Conservation (phyloP, 2,329 filamentous ascomycete species). For the Colletotrichum phormii region DNA sequence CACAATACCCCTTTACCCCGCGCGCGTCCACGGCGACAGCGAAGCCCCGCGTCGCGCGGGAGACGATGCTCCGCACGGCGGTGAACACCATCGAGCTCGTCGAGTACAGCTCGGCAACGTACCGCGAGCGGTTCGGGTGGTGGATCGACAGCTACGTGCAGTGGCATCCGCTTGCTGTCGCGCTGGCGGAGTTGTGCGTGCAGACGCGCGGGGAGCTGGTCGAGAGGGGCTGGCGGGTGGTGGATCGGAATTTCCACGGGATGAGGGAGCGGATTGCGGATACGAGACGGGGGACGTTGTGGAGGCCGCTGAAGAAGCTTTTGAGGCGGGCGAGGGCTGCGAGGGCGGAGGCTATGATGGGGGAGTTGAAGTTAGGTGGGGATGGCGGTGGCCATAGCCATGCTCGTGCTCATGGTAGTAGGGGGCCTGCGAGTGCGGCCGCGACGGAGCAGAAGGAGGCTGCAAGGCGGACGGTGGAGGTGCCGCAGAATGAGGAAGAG, state of each 20-base stretch:
- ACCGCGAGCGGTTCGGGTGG: conserved; percentile 56
- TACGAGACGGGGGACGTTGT: conserved; percentile 60
- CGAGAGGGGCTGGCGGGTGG: conserved; percentile 60
- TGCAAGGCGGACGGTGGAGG: background rate
- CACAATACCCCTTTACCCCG: conserved; percentile 57
- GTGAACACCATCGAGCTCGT: conserved; percentile 58
- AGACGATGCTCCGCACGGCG: conserved; percentile 59
- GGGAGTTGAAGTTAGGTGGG: conserved; percentile 38
- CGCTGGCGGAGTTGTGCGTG: conserved; percentile 63
- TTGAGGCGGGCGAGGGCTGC: conserved; percentile 60
- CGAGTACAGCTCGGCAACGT: conserved; percentile 46
- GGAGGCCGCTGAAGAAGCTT: conserved; percentile 66
- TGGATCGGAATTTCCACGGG: conserved; percentile 57
- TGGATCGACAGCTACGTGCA: conserved; percentile 63
- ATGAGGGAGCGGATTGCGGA: conserved; percentile 62
- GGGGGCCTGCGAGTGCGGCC: background rate
- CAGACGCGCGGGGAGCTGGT: conserved; percentile 58
- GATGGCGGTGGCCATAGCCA: no score
- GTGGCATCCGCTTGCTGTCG: conserved; percentile 66
- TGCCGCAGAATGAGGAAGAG: background rate
- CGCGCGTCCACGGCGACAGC: conserved; percentile 40
- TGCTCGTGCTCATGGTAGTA: no score
- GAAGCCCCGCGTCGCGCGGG: conserved; percentile 49
- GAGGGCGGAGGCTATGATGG: conserved; percentile 46
- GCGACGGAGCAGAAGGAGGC: background rate